These are phyloP conservation scores for Sporothrix mexicana DNA, from an alignment of 2,329 filamentous ascomycete species.

Conservation along the genomic window DNA sequence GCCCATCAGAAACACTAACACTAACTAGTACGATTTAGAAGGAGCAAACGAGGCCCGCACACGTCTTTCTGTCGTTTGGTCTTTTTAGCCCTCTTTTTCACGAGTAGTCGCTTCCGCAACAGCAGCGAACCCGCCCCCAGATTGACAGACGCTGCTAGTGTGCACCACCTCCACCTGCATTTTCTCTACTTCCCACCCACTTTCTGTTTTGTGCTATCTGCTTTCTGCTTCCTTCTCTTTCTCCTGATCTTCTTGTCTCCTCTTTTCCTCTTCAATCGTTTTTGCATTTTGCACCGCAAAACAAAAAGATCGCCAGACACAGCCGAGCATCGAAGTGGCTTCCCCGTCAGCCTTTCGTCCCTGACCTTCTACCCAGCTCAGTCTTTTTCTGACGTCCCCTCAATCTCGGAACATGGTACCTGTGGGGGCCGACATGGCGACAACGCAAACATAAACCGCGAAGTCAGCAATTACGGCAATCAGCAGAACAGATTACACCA, in stretches of 20 bases:
- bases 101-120: not conserved
- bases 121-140: conserved; percentile 12
- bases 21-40: no score
- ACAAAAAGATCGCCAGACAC: not conserved
- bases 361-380: not conserved
- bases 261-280: conserved; percentile 1
- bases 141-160: not conserved
- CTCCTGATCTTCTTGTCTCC: not conserved
- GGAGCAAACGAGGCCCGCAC: conserved; percentile 21
- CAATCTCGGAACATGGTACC: not conserved
- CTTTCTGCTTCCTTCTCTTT: not conserved
- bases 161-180: not conserved
- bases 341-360: no score
- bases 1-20: conserved; percentile 10
- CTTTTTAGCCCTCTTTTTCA: not conserved
- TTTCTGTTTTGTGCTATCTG: not conserved
- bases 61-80: not conserved
- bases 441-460: not conserved
- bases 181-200: conserved; percentile 10
- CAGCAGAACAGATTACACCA: not conserved
- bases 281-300: not conserved
- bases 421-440: conserved; percentile 7
- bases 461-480: not conserved
- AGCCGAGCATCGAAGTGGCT: not conserved
- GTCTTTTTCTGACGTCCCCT: not conserved